phyloP scores from a whole-genome alignment of 106 monocot species.

The Dendrobium chrysotoxum region DNA sequence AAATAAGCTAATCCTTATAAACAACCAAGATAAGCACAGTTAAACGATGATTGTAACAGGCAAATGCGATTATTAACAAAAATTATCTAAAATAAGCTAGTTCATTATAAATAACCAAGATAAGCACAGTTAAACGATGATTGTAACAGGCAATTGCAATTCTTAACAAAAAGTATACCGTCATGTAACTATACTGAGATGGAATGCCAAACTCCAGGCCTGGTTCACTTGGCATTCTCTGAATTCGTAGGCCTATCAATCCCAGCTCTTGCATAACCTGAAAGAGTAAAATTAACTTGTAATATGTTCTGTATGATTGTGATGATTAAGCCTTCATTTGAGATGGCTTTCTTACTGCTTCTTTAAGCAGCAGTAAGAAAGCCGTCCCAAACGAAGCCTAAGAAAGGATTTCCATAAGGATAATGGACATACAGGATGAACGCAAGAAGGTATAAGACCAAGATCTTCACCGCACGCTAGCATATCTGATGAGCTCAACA shows the following conservation, averaged over 20 bases:
- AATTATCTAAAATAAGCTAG: neutral
- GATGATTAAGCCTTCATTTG: too few species aligned
- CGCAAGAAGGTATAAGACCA: conserved; percentile 80
- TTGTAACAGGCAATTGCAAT: neutral
- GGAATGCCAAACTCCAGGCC: conserved; percentile 79
- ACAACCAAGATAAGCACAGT: too few species aligned
- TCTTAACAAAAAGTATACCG: conserved; percentile 29
- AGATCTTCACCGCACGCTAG: conserved; percentile 96
- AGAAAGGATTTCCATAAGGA: neutral
- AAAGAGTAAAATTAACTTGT: neutral
- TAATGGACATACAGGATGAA: conserved; percentile 59
- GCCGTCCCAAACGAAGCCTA: neutral
- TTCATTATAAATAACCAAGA: neutral
- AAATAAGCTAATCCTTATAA: too few species aligned
- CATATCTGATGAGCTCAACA: conserved; percentile 92
- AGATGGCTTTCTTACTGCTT: too few species aligned
- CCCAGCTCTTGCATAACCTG: conserved; percentile 96
- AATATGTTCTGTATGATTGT: neutral
- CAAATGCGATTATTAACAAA: too few species aligned
- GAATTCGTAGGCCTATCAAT: conserved; percentile 88
- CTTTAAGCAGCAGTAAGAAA: too few species aligned
- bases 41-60: too few species aligned
- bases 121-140: neutral
- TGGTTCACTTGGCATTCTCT: conserved; percentile 88
- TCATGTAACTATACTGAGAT: conserved; percentile 83